Conservation (phyloP, 108 stramenopile genomes). For the Nitzschia sp. region DNA sequence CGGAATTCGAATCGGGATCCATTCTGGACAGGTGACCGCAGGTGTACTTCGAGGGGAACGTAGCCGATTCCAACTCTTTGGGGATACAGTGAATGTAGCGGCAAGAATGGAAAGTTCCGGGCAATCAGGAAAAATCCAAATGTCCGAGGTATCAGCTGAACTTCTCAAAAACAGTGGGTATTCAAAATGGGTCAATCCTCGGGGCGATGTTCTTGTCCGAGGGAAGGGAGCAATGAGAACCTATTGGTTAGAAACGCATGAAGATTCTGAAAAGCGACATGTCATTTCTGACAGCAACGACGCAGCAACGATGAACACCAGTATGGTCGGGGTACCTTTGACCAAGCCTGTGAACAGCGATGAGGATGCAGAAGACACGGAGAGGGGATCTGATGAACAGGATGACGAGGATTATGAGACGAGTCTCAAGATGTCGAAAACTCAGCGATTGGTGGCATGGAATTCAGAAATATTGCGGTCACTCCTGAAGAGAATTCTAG, state of each 20-base stretch:
- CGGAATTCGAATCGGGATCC: not conserved
- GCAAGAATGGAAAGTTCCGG: slow-evolving; percentile 49
- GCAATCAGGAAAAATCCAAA: slow-evolving; percentile 29
- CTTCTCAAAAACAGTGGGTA: slow-evolving; percentile 20
- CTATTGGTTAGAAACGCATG: slow-evolving; percentile 12
- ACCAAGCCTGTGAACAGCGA: not conserved
- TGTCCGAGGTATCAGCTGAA: slow-evolving; percentile 38
- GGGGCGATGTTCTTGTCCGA: slow-evolving; percentile 8
- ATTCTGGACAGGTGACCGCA: slow-evolving; percentile 13
- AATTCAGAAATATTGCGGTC: not conserved
- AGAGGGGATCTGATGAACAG: slow-evolving; percentile 7
- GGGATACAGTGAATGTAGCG: slow-evolving; percentile 43
- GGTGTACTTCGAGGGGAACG: slow-evolving; percentile 11
- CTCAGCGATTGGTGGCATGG: slow-evolving; percentile 3
- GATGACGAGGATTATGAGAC: not conserved
- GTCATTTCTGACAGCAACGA: not conserved
- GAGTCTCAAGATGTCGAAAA: not conserved
- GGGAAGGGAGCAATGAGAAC: slow-evolving; percentile 22
- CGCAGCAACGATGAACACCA: not conserved
- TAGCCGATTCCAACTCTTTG: slow-evolving; percentile 42
- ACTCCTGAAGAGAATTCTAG: not conserved
- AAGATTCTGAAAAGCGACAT: not conserved
- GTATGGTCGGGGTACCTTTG: not conserved
- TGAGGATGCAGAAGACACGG: not conserved
- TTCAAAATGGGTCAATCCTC: slow-evolving; percentile 27